Conservation (phyloP, 2,329 filamentous ascomycete species). For the Blastomyces gilchristii region DNA sequence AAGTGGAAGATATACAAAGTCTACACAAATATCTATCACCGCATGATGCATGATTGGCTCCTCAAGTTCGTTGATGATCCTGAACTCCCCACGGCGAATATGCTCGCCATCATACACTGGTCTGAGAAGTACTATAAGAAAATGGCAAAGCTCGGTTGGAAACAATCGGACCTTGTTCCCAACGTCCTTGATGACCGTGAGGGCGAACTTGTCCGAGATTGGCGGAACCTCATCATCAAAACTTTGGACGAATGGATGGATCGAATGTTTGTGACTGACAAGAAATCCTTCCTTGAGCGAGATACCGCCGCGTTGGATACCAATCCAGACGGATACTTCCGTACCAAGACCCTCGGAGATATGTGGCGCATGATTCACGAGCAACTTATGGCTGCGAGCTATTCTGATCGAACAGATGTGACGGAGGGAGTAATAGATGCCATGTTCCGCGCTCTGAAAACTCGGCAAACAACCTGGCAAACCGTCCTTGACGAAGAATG, state of each 20-base stretch:
- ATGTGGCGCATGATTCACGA: conserved; percentile 97
- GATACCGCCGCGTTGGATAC: conserved; percentile 71
- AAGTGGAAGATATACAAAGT: conserved; percentile 94
- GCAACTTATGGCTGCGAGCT: conserved; percentile 74
- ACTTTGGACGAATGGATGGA: conserved; percentile 98
- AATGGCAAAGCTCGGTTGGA: conserved; percentile 81
- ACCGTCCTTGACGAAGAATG: conserved; percentile 79
- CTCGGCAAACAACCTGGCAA: conserved; percentile 77
- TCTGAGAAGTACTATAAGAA: conserved; percentile 92
- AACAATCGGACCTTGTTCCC: conserved; percentile 63
- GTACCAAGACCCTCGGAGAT: conserved; percentile 82
- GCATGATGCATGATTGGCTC: conserved; percentile 90
- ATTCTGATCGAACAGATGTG: conserved; percentile 78
- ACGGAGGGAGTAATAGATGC: conserved; percentile 91
- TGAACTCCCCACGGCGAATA: conserved; percentile 72
- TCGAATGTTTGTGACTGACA: conserved; percentile 74
- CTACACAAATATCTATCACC: conserved; percentile 84
- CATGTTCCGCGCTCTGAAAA: conserved; percentile 80
- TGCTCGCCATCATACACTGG: conserved; percentile 88
- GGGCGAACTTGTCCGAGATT: conserved; percentile 81
- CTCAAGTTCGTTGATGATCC: conserved; percentile 72
- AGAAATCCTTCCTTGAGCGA: conserved; percentile 67
- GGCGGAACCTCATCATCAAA: conserved; percentile 88
- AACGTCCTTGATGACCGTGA: conserved; percentile 87
- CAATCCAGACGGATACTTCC: conserved; percentile 81